phyloP scores from a whole-genome alignment of 2,329 filamentous ascomycete species.

The Aspergillus fumigatiaffinis region DNA sequence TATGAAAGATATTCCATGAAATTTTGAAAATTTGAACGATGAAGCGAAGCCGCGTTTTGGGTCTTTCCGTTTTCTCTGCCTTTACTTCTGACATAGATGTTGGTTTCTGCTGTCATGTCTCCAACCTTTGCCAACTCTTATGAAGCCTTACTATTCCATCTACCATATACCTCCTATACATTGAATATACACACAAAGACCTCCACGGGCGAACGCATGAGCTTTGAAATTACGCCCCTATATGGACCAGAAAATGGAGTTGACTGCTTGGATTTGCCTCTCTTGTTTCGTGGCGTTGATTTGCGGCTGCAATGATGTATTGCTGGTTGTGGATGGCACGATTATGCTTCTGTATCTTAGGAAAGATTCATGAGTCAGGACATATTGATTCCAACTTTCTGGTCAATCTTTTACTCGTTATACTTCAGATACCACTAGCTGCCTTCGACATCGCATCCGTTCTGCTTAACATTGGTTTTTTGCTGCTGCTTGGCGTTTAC shows the following conservation, averaged over 20 bases:
- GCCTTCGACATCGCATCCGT: background rate
- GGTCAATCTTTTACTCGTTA: background rate
- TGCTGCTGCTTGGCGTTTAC: background rate
- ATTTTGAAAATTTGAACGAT: background rate
- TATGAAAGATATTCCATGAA: conserved; percentile 1
- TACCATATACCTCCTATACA: background rate
- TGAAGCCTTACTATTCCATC: background rate
- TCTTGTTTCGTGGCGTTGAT: background rate
- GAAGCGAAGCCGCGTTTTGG: background rate
- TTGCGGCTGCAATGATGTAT: background rate
- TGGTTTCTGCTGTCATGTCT: background rate
- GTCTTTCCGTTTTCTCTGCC: background rate
- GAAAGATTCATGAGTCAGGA: background rate
- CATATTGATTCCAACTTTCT: background rate
- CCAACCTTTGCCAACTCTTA: background rate
- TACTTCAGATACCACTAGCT: background rate
- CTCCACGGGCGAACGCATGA: background rate
- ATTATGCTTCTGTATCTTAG: background rate
- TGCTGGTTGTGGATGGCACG: background rate
- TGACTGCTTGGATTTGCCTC: background rate
- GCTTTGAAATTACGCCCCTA: background rate
- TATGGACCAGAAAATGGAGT: background rate
- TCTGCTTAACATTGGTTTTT: background rate
- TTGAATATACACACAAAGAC: background rate
- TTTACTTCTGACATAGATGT: background rate